Percentiles rank a stretch among this genome's conserved stretches.
These are phyloP conservation scores for Suhomyces bokatorum DNA, from an alignment of 1,139 yeast genomes.

Conservation along the genomic window DNA sequence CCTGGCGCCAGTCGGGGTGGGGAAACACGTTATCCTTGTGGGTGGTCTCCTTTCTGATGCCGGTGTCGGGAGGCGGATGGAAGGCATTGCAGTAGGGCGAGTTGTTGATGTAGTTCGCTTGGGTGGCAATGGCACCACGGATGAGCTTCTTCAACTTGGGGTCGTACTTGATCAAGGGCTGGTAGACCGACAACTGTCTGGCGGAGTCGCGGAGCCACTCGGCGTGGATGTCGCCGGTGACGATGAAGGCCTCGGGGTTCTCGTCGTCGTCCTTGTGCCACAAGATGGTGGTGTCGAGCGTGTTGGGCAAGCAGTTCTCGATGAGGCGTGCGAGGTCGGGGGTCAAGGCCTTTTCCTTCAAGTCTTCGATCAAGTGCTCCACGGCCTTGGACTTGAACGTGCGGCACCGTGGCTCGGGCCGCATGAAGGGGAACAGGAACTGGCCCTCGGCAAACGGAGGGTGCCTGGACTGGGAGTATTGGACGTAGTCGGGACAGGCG, in stretches of 20 bases:
- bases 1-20: constrained; percentile 64
- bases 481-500: constrained; percentile 44
- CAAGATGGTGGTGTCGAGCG: constrained; percentile 81
- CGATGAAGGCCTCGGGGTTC: constrained; percentile 55
- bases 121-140: constrained; percentile 79
- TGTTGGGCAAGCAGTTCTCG: constrained; percentile 85
- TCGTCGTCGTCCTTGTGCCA: constrained; percentile 52
- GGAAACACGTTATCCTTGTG: constrained; percentile 71
- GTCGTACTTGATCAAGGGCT: constrained; percentile 58
- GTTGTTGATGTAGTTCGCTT: constrained; percentile 57
- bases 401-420: constrained; percentile 72
- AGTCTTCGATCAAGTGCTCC: constrained; percentile 59
- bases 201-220: constrained; percentile 90
- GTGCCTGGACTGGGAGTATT: constrained; percentile 45
- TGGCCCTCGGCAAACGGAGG: constrained; percentile 52
- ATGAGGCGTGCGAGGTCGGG: constrained; percentile 71
- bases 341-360: constrained; percentile 51
- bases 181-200: constrained; percentile 76
- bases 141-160: constrained; percentile 51
- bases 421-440: constrained; percentile 63
- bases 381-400: constrained; percentile 67
- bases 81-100: constrained; percentile 90
- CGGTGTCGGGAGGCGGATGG: constrained; percentile 75
- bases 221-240: constrained; percentile 89
- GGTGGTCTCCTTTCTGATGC: constrained; percentile 52